Conservation (phyloP, 805 yeast species). For the Zygoascus biomembranicola region DNA sequence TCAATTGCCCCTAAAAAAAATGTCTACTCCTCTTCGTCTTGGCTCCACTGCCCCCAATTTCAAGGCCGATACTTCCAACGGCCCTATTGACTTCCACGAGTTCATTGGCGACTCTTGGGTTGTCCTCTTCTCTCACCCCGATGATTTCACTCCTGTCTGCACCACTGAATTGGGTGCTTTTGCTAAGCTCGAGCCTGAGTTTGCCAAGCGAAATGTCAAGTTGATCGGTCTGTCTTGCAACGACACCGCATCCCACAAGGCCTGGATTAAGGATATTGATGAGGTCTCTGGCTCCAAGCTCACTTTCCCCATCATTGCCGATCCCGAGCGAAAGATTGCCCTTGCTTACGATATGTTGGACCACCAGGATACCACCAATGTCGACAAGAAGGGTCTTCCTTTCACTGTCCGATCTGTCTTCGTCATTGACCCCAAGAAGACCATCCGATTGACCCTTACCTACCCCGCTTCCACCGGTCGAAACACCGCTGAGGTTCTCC, state of each 20-base stretch:
- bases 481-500: slow-evolving; percentile 86
- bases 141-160: slow-evolving; percentile 95
- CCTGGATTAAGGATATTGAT: slow-evolving; percentile 90
- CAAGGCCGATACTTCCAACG: slow-evolving; percentile 73
- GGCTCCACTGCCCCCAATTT: slow-evolving; percentile 88
- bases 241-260: slow-evolving; percentile 70
- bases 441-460: slow-evolving; percentile 75
- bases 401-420: slow-evolving; percentile 91
- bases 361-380: slow-evolving; percentile 74
- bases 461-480: slow-evolving; percentile 95
- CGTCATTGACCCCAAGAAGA: slow-evolving; percentile 87
- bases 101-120: slow-evolving; percentile 83
- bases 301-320: slow-evolving; percentile 87
- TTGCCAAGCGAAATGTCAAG: slow-evolving; percentile 78
- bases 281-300: slow-evolving; percentile 73
- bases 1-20: neutral
- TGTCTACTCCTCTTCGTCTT: slow-evolving; percentile 43
- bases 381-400: slow-evolving; percentile 63
- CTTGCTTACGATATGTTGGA: slow-evolving; percentile 80
- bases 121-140: slow-evolving; percentile 89
- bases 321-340: slow-evolving; percentile 76
- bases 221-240: slow-evolving; percentile 88
- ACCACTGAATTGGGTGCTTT: slow-evolving; percentile 96
- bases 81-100: slow-evolving; percentile 80
- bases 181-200: slow-evolving; percentile 86